Evolutionary conservation across 306 rosid genomes (phyloP).

Genomic region (Begonia fuchsioides): DNA sequence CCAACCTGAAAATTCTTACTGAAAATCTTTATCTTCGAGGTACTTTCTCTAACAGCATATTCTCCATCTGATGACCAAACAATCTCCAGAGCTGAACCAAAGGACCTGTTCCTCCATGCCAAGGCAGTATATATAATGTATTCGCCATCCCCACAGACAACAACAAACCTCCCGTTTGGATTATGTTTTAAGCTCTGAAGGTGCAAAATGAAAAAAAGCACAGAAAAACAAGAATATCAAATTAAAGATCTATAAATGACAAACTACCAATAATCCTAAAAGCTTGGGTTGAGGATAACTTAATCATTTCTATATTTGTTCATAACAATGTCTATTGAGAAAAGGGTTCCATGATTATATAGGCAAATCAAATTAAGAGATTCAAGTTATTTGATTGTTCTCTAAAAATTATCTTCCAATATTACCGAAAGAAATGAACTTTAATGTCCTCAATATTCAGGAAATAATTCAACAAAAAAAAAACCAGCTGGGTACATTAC

Average conservation of each 20-base stretch:
- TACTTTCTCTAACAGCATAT: conserved; percentile 90
- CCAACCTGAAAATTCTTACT: conserved; percentile 89
- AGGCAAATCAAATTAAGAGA: neutral
- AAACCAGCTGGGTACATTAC: neutral
- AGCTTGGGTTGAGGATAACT: too few species aligned
- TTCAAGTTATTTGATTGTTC: too few species aligned
- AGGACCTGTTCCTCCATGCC: conserved; percentile 95
- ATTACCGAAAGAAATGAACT: neutral
- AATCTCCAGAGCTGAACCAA: conserved; percentile 94
- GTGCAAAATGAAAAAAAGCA: conserved; percentile 9
- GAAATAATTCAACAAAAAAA: neutral
- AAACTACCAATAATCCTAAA: too few species aligned
- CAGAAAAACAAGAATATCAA: conserved; percentile 3
- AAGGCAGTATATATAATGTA: conserved; percentile 84
- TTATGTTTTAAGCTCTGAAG: conserved; percentile 86
- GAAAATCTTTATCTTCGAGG: conserved; percentile 88
- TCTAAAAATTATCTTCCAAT: too few species aligned
- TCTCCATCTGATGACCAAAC: conserved; percentile 97
- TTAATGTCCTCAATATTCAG: neutral
- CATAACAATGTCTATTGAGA: too few species aligned
- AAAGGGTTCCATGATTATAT: neutral
- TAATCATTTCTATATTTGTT: too few species aligned
- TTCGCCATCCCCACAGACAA: conserved; percentile 92
- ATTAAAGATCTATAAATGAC: neutral
- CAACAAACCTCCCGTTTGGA: conserved; percentile 98